Evolutionary conservation across 805 yeast genomes (phyloP), one percentile per base, ranked within the genome.

Genomic region (Ogataea parapolymorpha): DNA sequence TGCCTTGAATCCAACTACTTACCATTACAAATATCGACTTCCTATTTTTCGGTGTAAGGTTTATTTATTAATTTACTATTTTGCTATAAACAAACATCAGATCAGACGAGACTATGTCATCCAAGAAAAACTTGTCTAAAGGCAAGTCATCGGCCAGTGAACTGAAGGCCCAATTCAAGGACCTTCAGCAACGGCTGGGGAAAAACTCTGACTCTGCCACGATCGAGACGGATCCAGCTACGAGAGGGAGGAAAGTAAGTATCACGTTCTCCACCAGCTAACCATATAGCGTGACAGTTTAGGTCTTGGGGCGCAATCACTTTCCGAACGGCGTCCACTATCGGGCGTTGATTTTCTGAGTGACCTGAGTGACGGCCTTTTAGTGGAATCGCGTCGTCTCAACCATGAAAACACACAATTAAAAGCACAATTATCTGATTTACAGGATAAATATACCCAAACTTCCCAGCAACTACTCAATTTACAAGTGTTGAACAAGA

Each of bases 281-380:
- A 45, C 45, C 11, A 29, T 15, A 17, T 18, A 50, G 54, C 38
- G 50, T 18, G 54, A 50, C 29, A 41, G 46, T 30, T 4, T 37
- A 14, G 37, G 25, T 5, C 28, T 37, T 2, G 44, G 44, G 35
- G 41, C 45, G 3, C 52, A 44, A 26, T 27, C 44, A 17, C 47
- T 30, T 5, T 26, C 30, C 17, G 33, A 37, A 26, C 37, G 42
- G 10, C 34, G 43, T 31, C 44, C 53, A n/a, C 78, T 79, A 15
- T 78, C 78, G 49, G 85, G 83, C 45, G 77, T 82, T 67, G 77
- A 79, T 55, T 84, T 84, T 55, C 79, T 83, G 12, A 83, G 83
- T 43, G 87, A 85, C 4, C 61, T 85, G 41, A 80, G 87, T 62
- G 91, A 85, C 52, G 82, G 82, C 42, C 64, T 85, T 47, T 68